Percentiles rank a stretch among this genome's conserved stretches.
phyloP scores from a whole-genome alignment of 1,139 yeast species.

The Hansenula sp. region DNA sequence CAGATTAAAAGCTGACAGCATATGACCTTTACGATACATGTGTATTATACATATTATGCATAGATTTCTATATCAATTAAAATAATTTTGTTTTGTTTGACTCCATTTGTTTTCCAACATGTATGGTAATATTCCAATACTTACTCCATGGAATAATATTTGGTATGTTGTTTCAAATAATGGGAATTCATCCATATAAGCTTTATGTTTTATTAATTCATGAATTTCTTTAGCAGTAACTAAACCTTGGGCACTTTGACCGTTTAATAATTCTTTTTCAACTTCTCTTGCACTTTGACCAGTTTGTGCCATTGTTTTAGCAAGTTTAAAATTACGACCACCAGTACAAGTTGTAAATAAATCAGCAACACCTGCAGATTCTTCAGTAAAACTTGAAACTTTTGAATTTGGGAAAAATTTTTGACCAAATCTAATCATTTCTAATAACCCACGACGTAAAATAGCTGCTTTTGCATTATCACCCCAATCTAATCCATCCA shows the following conservation, averaged over 20 bases:
- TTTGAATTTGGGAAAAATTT: constrained; percentile 66
- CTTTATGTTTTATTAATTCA: constrained; percentile 64
- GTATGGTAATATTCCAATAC: constrained; percentile 59
- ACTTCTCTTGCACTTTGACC: constrained; percentile 72
- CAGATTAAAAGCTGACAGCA: constrained; percentile 6
- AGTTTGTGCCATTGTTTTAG: constrained; percentile 68
- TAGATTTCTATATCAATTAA: constrained; percentile 22
- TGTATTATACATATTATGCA: not conserved
- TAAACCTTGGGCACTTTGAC: constrained; percentile 94
- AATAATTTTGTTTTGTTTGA: constrained; percentile 1
- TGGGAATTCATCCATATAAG: constrained; percentile 71
- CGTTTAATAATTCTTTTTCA: constrained; percentile 78
- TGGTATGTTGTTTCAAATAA: constrained; percentile 81
- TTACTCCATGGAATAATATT: constrained; percentile 69
- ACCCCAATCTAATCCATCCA: constrained; percentile 97
- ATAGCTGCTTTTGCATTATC: constrained; percentile 95
- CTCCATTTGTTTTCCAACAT: constrained; percentile 42
- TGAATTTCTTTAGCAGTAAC: constrained; percentile 87
- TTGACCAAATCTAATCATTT: constrained; percentile 80
- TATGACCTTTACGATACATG: constrained; percentile 11
- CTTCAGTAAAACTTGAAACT: constrained; percentile 80
- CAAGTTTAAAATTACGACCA: constrained; percentile 92
- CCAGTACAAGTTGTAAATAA: constrained; percentile 94
- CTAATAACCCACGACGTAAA: constrained; percentile 89
- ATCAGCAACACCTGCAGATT: constrained; percentile 95